These are phyloP conservation scores for Aphanoascus verrucosus DNA, from an alignment of 2,329 filamentous ascomycete species.

Conservation along the genomic window DNA sequence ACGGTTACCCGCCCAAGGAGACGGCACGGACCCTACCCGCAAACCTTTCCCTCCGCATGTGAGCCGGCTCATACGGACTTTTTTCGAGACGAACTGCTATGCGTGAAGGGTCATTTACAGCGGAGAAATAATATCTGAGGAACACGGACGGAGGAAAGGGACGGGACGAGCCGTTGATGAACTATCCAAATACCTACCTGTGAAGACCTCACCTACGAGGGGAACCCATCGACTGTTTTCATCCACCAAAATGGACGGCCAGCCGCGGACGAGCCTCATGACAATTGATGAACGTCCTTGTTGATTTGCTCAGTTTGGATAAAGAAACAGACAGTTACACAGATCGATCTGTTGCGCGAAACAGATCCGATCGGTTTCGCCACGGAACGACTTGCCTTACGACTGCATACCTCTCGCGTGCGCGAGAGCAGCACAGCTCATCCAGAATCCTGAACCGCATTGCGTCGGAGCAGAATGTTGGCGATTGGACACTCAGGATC, in stretches of 20 bases:
- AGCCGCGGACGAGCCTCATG: background rate
- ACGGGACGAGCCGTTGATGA: background rate
- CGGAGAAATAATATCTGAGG: background rate
- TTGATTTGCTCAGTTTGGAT: too few species aligned
- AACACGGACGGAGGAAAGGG: background rate
- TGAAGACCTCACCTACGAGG: too few species aligned
- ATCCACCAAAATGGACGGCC: conserved; percentile 1
- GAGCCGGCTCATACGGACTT: background rate
- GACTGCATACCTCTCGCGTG: too few species aligned
- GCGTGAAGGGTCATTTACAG: background rate
- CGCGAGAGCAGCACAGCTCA: background rate
- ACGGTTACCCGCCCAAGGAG: background rate
- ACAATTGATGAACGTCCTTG: background rate
- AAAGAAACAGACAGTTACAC: too few species aligned
- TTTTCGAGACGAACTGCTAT: background rate
- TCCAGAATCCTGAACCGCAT: background rate
- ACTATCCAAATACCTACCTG: background rate
- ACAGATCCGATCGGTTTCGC: too few species aligned
- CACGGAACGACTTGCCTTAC: background rate
- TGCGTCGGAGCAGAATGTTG: background rate
- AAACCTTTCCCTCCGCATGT: background rate
- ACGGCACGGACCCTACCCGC: background rate
- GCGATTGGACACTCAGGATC: background rate
- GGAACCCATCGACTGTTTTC: conserved; percentile 1
- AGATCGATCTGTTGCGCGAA: too few species aligned